A percentile compares a stretch with the other conserved stretches of the same genome.
Evolutionary conservation across 306 rosid genomes (phyloP).

Genomic region (Senna tora): DNA sequence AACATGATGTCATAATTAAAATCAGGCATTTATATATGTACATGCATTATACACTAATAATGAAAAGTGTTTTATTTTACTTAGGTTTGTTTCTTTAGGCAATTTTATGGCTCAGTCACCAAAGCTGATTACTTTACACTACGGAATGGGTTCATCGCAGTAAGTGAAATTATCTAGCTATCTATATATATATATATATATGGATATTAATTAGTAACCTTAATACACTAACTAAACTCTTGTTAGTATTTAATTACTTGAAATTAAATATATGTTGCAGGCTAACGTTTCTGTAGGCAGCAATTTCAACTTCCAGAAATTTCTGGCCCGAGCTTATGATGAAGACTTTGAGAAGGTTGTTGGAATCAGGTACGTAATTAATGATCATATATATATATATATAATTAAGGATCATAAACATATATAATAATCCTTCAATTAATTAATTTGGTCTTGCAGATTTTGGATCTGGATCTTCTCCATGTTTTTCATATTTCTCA

Average conservation of each 20-base stretch:
- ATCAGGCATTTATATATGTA: too few relatives aligned
- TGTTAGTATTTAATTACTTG: not conserved
- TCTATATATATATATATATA: too few relatives aligned
- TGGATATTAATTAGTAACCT: too few relatives aligned
- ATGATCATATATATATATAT: too few relatives aligned
- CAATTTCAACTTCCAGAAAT: constrained; percentile 62
- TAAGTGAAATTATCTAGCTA: constrained; percentile 37
- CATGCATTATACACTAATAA: too few relatives aligned
- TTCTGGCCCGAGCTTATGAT: constrained; percentile 61
- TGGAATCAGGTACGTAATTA: constrained; percentile 63
- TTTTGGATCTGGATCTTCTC: constrained; percentile 71
- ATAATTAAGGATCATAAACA: not conserved
- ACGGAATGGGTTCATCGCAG: constrained; percentile 66
- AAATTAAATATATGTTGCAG: constrained; percentile 33
- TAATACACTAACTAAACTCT: not conserved
- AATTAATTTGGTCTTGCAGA: constrained; percentile 39
- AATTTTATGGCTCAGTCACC: constrained; percentile 61
- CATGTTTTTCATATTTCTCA: constrained; percentile 56
- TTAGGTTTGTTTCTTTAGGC: constrained; percentile 61
- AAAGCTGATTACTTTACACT: constrained; percentile 70
- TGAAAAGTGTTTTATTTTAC: too few relatives aligned
- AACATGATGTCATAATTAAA: too few relatives aligned
- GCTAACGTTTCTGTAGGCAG: constrained; percentile 55
- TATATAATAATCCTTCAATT: not conserved
- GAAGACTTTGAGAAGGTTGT: constrained; percentile 66